These are phyloP conservation scores for Exophiala bonariae DNA, from an alignment of 2,329 filamentous ascomycete genomes.

Conservation along the genomic window DNA sequence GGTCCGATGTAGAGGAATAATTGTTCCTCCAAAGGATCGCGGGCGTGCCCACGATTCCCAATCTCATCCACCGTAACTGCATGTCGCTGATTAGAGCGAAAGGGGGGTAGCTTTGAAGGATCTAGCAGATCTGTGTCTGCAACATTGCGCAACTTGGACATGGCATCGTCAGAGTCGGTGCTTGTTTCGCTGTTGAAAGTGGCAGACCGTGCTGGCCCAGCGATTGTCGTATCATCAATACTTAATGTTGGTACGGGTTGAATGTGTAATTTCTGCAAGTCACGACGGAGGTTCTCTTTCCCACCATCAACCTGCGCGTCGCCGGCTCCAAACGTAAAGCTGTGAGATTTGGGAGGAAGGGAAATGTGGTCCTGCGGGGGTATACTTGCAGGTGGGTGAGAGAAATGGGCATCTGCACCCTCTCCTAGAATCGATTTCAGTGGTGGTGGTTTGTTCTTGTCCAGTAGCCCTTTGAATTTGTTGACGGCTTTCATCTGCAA, in stretches of 20 bases:
- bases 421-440: slow-evolving; percentile 62
- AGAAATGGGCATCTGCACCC: slow-evolving; percentile 53
- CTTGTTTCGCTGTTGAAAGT: slow-evolving; percentile 10
- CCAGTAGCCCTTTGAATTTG: slow-evolving; percentile 77
- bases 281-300: slow-evolving; percentile 53
- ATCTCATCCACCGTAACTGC: slow-evolving; percentile 23
- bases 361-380: slow-evolving; percentile 31
- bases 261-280: slow-evolving; percentile 8
- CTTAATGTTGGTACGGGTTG: slow-evolving; percentile 16
- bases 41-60: slow-evolving; percentile 56
- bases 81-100: slow-evolving; percentile 22
- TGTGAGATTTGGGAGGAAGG: slow-evolving; percentile 46
- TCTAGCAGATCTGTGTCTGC: slow-evolving; percentile 19
- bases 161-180: slow-evolving; percentile 18
- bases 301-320: slow-evolving; percentile 51
- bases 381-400: slow-evolving; percentile 58
- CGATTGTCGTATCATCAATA: slow-evolving; percentile 18
- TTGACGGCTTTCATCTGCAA: slow-evolving; percentile 82
- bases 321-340: slow-evolving; percentile 51
- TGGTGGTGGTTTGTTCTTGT: slow-evolving; percentile 52
- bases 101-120: slow-evolving; percentile 22
- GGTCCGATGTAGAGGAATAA: slow-evolving; percentile 77
- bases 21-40: slow-evolving; percentile 64
- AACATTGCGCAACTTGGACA: slow-evolving; percentile 8
- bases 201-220: background rate